Percentiles rank a stretch among this genome's conserved stretches.
phyloP scores from a whole-genome alignment of 2,329 filamentous ascomycete species.

The Claviceps maximensis region DNA sequence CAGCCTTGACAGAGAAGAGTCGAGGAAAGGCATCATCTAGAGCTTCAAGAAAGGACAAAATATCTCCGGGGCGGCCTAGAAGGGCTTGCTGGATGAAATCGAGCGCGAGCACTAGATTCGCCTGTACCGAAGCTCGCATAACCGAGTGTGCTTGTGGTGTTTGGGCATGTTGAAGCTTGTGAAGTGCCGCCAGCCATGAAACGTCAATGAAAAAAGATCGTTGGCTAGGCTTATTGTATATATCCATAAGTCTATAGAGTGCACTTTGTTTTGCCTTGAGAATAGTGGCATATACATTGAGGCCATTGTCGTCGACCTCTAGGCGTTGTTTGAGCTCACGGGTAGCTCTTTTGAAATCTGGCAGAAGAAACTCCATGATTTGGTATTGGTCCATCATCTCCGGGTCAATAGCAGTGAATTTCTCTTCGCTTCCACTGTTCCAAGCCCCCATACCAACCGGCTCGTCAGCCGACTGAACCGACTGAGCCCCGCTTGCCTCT shows the following conservation, averaged over 20 bases:
- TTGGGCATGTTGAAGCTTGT: not conserved
- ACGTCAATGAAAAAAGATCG: constrained; percentile 17
- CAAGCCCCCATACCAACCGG: not conserved
- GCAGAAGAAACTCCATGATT: not conserved
- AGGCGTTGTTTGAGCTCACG: constrained; percentile 5
- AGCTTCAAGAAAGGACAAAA: constrained; percentile 16
- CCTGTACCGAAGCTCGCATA: constrained; percentile 13
- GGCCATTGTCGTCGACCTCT: not conserved
- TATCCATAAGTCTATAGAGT: not conserved
- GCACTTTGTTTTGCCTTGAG: not conserved
- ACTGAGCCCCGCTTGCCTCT: not conserved
- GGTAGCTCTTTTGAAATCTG: constrained; percentile 2
- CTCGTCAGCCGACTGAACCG: not conserved
- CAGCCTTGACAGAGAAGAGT: constrained; percentile 14
- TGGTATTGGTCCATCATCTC: not conserved
- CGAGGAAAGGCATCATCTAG: constrained; percentile 19
- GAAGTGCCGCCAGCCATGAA: constrained; percentile 5
- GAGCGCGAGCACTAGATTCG: constrained; percentile 24
- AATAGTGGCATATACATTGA: not conserved
- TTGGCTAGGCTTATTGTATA: not conserved
- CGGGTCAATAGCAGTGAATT: not conserved
- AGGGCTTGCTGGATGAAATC: constrained; percentile 14
- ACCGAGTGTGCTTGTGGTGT: not conserved
- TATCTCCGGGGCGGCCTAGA: constrained; percentile 4
- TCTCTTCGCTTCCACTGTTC: not conserved